phyloP scores from a whole-genome alignment of 176 grass and related monocot genomes.

The Panicum miliaceum region DNA sequence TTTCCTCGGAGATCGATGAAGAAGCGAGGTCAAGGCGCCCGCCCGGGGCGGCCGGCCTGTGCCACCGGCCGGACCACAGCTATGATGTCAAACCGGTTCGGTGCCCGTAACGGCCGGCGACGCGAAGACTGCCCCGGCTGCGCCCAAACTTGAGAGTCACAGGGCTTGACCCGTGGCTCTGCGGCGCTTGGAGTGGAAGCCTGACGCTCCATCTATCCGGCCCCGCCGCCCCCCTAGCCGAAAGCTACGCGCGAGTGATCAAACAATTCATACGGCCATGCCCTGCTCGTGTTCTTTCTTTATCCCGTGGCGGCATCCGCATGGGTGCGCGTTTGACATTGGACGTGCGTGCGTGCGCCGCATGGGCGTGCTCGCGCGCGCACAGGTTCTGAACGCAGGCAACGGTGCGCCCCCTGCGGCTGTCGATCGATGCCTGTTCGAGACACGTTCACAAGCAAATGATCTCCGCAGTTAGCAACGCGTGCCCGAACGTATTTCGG shows the following conservation, averaged over 20 bases:
- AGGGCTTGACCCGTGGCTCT: slow-evolving; percentile 26
- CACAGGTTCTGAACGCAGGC: not conserved
- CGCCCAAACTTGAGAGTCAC: slow-evolving; percentile 42
- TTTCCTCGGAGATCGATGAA: not conserved
- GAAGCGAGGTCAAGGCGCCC: not conserved
- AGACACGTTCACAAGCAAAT: not conserved
- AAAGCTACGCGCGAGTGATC: not conserved
- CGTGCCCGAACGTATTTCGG: not conserved
- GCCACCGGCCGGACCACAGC: not conserved
- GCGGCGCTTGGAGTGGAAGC: not conserved
- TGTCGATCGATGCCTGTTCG: not conserved
- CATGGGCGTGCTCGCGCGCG: no score
- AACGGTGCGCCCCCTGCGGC: not conserved
- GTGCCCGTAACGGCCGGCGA: slow-evolving; percentile 37
- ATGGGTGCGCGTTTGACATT: slow-evolving; percentile 5
- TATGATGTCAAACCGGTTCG: slow-evolving; percentile 41
- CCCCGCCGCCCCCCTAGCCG: not conserved
- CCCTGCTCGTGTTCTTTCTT: slow-evolving; percentile 25
- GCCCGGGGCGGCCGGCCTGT: not conserved
- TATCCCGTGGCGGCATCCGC: slow-evolving; percentile 22
- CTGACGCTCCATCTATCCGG: not conserved
- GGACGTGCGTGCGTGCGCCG: not conserved
- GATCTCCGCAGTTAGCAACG: not conserved
- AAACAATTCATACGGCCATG: slow-evolving; percentile 35
- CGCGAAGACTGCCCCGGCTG: not conserved